Evolutionary conservation across 371 early-diverging fungal genomes (phyloP).

Genomic region (Rhizomucor pusillus): DNA sequence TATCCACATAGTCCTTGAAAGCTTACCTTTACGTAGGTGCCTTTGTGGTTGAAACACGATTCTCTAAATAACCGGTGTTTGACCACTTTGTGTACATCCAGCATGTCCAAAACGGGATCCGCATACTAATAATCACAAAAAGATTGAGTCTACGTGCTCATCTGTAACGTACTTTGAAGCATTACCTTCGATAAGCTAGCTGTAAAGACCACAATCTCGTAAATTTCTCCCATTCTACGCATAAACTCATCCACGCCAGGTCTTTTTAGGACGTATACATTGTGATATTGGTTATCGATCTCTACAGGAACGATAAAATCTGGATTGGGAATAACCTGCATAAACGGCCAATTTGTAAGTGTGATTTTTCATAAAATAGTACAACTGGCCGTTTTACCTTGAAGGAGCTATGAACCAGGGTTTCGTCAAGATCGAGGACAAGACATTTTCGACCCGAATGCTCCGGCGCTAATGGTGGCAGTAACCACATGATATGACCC

Average conservation of each 20-base stretch:
- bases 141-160: background rate
- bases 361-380: too few relatives aligned
- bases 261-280: conserved; percentile 93
- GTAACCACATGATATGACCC: conserved; percentile 14
- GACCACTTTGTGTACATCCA: conserved; percentile 84
- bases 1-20: too few relatives aligned
- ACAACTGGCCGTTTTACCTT: conserved; percentile 28
- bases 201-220: conserved; percentile 95
- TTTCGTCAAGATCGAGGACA: conserved; percentile 69
- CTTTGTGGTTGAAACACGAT: conserved; percentile 90
- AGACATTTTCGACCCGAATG: conserved; percentile 50
- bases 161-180: background rate
- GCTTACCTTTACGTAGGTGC: conserved; percentile 92
- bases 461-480: conserved; percentile 41
- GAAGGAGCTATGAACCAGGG: conserved; percentile 64
- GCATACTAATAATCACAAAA: conserved; percentile 74
- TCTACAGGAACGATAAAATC: conserved; percentile 89
- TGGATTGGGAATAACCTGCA: conserved; percentile 74
- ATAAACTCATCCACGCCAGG: conserved; percentile 96
- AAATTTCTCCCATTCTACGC: conserved; percentile 81
- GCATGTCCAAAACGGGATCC: conserved; percentile 92
- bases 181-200: conserved; percentile 90
- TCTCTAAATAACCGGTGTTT: conserved; percentile 93
- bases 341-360: too few relatives aligned
- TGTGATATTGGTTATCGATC: conserved; percentile 89